Base-by-base conservation (phyloP, 768 basidiomycete genomes). In the Amanita jacksonii region DNA sequence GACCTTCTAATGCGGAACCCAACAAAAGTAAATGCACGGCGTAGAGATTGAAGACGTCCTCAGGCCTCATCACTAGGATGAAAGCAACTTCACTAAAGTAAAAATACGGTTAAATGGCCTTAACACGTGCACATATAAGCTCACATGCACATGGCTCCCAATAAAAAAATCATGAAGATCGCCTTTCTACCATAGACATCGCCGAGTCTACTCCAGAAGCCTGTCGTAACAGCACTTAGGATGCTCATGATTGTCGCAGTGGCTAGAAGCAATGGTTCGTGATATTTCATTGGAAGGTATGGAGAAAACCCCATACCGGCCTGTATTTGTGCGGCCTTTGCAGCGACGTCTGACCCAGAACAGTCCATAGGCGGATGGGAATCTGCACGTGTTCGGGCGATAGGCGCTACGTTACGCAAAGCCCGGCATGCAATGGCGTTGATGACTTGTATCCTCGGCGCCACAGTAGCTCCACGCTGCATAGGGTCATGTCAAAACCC, bases 121-220 rank as follows among this genome's bases (percentile, higher is more conserved):
- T 28, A 6, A 15, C 10, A 39, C 27, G 46, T 33, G 2, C 51
- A 13, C 31, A 45, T 19, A 32, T 36, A n/a, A 3, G 64, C 78
- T 45, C 54, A 88, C 90, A 82, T 85, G 51, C 76, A 61, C 42
- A 88, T 68, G 1, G 90, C 69, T 12, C 91, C 89, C 15, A 79
- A 47, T 5, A 83, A 67, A 27, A 81, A 73, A 13, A 77, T 58
- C 2, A 75, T 73, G 46, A 93, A 74, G 34, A 93, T 75, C 19
- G 73, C 73, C 37, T 81, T 90, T 25, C 91, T 73, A 8, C 91
- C 91, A 50, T 79, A 64, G 8, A 69, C 62, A 57, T 93, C 90
- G 8, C 85, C 81, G 31, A 80, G 74, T 40, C 78, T 73, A 41
- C 86, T 86, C 91, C 91, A 96, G 65, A 81, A 85, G 0, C 85